Percentiles rank a stretch among this genome's conserved stretches.
Evolutionary conservation across 306 rosid genomes (phyloP).

Genomic region (Vigna nakashimae): DNA sequence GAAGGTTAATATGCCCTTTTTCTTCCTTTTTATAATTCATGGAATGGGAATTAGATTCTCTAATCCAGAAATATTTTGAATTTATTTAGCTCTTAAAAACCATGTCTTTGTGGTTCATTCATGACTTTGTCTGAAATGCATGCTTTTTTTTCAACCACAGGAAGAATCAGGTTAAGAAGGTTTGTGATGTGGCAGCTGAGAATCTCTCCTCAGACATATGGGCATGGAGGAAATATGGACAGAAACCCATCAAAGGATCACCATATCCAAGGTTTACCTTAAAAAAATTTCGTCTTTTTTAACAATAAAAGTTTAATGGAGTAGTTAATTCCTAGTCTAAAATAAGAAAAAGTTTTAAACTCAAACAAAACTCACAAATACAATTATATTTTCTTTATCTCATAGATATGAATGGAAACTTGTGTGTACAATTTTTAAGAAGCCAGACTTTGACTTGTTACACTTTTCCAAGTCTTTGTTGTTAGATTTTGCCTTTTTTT

Average conservation of each 20-base stretch:
- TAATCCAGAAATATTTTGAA: background rate
- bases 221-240: slow-evolving; percentile 99
- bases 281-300: background rate
- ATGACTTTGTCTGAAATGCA: slow-evolving; percentile 24
- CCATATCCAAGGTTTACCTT: slow-evolving; percentile 91
- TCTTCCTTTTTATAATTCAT: background rate
- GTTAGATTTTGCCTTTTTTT: background rate
- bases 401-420: background rate
- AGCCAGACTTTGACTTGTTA: background rate
- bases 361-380: background rate
- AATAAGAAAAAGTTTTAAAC: background rate
- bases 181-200: slow-evolving; percentile 87
- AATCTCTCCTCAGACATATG: slow-evolving; percentile 86
- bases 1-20: slow-evolving; percentile 59
- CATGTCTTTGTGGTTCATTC: slow-evolving; percentile 2
- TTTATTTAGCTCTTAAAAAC: slow-evolving; percentile 21
- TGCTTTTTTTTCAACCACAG: slow-evolving; percentile 46
- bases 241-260: slow-evolving; percentile 98
- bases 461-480: background rate
- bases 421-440: background rate
- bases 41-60: slow-evolving; percentile 5
- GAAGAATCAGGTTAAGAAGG: slow-evolving; percentile 91
- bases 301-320: background rate
- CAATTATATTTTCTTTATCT: background rate
- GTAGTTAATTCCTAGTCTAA: background rate